Conservation (phyloP, 2,329 filamentous ascomycete species). For the Sclerotinia glacialis region DNA sequence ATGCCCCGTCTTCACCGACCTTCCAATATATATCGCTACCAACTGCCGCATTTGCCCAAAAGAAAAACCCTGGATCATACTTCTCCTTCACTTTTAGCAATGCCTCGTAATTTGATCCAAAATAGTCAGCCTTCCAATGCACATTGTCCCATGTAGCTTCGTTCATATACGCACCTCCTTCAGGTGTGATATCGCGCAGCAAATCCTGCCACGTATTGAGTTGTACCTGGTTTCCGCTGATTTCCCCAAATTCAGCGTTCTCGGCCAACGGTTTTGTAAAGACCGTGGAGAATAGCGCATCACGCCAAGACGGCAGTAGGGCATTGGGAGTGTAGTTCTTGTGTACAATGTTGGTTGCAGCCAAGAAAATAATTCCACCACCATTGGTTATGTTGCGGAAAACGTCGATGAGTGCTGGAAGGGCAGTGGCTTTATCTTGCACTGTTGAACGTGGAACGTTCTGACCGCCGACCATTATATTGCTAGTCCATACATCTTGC, state of each 20-base stretch:
- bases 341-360: neutral
- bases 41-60: neutral
- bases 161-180: neutral
- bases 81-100: conserved; percentile 2
- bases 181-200: neutral
- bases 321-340: neutral
- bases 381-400: neutral
- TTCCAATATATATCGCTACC: conserved; percentile 4
- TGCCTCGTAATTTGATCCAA: neutral
- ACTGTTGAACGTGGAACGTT: neutral
- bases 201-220: neutral
- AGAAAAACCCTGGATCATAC: neutral
- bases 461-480: neutral
- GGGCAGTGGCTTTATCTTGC: neutral
- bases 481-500: neutral
- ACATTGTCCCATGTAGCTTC: conserved; percentile 2
- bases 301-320: neutral
- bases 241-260: neutral
- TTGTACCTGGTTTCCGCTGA: neutral
- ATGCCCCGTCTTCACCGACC: neutral
- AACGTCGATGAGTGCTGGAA: neutral
- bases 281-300: neutral
- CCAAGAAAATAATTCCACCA: neutral
- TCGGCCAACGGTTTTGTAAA: neutral
- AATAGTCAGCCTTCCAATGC: neutral